Conservation (phyloP, 805 yeast genomes). For the Candida peoriensis region DNA sequence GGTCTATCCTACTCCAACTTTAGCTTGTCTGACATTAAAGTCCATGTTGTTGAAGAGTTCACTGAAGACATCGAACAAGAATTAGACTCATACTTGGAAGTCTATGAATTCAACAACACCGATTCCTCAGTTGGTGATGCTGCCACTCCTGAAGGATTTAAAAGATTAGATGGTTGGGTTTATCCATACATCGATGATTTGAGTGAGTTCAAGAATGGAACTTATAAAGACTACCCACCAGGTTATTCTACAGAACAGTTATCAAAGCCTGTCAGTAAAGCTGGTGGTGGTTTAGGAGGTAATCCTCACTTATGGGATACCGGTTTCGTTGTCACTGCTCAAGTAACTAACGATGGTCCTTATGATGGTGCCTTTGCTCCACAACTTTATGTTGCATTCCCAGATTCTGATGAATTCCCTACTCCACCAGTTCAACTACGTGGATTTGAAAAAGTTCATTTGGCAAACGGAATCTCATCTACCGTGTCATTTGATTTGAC, state of each 20-base stretch:
- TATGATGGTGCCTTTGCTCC: slow-evolving; percentile 42
- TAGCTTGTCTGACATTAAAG: slow-evolving; percentile 29
- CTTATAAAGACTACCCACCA: slow-evolving; percentile 25
- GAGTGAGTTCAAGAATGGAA: slow-evolving; percentile 12
- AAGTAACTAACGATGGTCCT: slow-evolving; percentile 43
- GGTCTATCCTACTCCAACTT: slow-evolving; percentile 52
- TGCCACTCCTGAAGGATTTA: slow-evolving; percentile 42
- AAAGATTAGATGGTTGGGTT: slow-evolving; percentile 41
- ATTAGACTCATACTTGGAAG: slow-evolving; percentile 37
- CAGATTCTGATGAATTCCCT: slow-evolving; percentile 29
- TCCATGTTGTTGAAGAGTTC: slow-evolving; percentile 34
- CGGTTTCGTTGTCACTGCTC: slow-evolving; percentile 38
- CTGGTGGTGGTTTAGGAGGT: slow-evolving; percentile 49
- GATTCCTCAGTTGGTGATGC: slow-evolving; percentile 46
- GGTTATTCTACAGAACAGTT: slow-evolving; percentile 25
- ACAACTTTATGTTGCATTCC: slow-evolving; percentile 49
- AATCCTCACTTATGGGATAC: slow-evolving; percentile 53
- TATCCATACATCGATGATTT: slow-evolving; percentile 40
- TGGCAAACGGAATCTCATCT: slow-evolving; percentile 33
- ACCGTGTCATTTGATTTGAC: slow-evolving; percentile 36
- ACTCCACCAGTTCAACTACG: slow-evolving; percentile 47
- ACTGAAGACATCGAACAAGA: slow-evolving; percentile 32
- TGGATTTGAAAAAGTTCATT: slow-evolving; percentile 48
- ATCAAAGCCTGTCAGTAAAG: slow-evolving; percentile 17
- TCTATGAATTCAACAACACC: slow-evolving; percentile 32